Percentiles rank a stretch among this genome's conserved stretches.
phyloP scores from a whole-genome alignment of 2,329 filamentous ascomycete genomes.

The Ambrosiella xylebori region DNA sequence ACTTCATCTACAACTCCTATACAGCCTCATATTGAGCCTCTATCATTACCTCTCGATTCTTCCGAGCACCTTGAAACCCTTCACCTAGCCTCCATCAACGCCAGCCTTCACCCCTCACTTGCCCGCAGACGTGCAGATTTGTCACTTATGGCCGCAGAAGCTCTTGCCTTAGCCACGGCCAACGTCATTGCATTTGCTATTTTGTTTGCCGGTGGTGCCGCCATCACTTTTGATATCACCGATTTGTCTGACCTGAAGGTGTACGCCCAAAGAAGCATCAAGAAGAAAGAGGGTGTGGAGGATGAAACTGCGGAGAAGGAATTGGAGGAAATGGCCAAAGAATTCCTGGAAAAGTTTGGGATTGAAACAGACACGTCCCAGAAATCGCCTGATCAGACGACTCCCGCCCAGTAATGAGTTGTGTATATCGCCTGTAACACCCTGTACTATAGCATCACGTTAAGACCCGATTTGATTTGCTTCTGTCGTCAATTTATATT shows the following conservation, averaged over 20 bases:
- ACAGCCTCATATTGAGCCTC: not conserved
- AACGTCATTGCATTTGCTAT: slow-evolving; percentile 65
- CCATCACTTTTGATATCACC: slow-evolving; percentile 65
- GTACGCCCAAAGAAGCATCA: slow-evolving; percentile 28
- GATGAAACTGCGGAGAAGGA: slow-evolving; percentile 37
- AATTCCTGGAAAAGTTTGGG: slow-evolving; percentile 36
- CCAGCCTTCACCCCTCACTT: slow-evolving; percentile 3
- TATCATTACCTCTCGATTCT: slow-evolving; percentile 10
- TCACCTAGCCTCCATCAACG: slow-evolving; percentile 19
- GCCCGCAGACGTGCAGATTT: slow-evolving; percentile 33
- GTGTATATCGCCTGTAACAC: not conserved
- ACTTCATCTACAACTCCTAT: not conserved
- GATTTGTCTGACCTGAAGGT: slow-evolving; percentile 45
- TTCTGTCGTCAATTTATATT: not conserved
- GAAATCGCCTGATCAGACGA: not conserved
- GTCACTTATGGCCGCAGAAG: slow-evolving; percentile 60
- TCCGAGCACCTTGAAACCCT: slow-evolving; percentile 17
- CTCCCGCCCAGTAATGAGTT: not conserved
- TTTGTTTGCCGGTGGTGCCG: slow-evolving; percentile 53
- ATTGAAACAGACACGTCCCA: slow-evolving; percentile 10
- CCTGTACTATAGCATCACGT: not conserved
- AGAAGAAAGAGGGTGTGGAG: slow-evolving; percentile 16
- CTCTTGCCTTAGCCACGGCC: slow-evolving; percentile 70
- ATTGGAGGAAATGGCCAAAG: slow-evolving; percentile 43
- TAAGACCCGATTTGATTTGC: not conserved